Conservation (phyloP, 108 stramenopile genomes). For the Fragilaria crotonensis region DNA sequence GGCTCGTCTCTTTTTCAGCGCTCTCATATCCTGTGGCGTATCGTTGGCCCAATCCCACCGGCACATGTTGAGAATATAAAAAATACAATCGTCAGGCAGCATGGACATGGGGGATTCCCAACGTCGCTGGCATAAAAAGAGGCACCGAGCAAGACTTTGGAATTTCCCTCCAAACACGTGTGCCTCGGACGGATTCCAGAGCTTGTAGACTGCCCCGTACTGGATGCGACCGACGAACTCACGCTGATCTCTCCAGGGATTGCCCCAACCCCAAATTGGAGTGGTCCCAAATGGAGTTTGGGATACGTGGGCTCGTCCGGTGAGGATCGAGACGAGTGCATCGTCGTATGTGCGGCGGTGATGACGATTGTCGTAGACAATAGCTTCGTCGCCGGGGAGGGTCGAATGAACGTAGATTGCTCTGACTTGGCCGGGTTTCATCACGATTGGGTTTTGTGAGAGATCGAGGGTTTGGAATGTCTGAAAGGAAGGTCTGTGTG, state of each 20-base stretch:
- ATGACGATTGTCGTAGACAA: slow-evolving; percentile 75
- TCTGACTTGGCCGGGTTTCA: slow-evolving; percentile 61
- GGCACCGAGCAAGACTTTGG: slow-evolving; percentile 26
- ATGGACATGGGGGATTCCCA: slow-evolving; percentile 48
- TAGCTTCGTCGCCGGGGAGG: slow-evolving; percentile 61
- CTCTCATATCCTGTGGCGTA: slow-evolving; percentile 29
- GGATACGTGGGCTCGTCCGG: slow-evolving; percentile 76
- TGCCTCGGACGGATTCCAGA: slow-evolving; percentile 63
- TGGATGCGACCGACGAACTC: slow-evolving; percentile 73
- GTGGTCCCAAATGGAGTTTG: slow-evolving; percentile 54
- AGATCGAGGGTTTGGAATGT: slow-evolving; percentile 56
- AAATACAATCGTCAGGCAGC: slow-evolving; percentile 78
- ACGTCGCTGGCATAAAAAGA: slow-evolving; percentile 66
- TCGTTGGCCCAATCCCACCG: slow-evolving; percentile 84
- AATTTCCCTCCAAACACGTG: slow-evolving; percentile 53
- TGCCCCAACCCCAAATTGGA: slow-evolving; percentile 67
- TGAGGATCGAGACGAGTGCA: slow-evolving; percentile 52
- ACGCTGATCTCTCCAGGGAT: slow-evolving; percentile 78
- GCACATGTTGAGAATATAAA: slow-evolving; percentile 87
- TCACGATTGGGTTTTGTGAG: slow-evolving; percentile 44
- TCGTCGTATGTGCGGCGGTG: slow-evolving; percentile 49
- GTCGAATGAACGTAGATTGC: slow-evolving; percentile 79
- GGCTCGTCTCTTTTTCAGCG: background rate
- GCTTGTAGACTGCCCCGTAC: slow-evolving; percentile 70
- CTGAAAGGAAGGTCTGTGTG: slow-evolving; percentile 37